A percentile compares a stretch with the other conserved stretches of the same genome.
These are phyloP conservation scores for Tetrapisispora namnaoensis DNA, from an alignment of 805 yeast genomes.

Conservation along the genomic window DNA sequence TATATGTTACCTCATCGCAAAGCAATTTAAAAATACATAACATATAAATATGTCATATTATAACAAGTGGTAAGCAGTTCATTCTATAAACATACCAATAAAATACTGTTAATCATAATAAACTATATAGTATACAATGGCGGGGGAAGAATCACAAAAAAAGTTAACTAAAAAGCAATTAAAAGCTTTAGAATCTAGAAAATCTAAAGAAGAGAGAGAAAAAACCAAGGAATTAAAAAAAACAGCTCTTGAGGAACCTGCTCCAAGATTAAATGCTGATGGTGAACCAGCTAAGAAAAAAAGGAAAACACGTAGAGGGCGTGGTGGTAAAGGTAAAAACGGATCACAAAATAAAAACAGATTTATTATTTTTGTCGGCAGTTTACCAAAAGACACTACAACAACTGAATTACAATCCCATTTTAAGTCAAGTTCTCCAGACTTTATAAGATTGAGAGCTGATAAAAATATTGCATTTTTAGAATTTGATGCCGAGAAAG, in stretches of 20 bases:
- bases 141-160: conserved; percentile 13
- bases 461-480: conserved; percentile 90
- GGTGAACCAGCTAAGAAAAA: conserved; percentile 44
- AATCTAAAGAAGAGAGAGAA: conserved; percentile 24
- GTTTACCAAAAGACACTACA: conserved; percentile 65
- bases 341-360: conserved; percentile 35
- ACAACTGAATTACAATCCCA: conserved; percentile 56
- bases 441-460: conserved; percentile 61
- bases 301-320: conserved; percentile 45
- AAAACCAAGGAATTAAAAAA: conserved; percentile 11
- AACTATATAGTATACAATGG: neutral
- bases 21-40: neutral
- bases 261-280: conserved; percentile 12
- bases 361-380: conserved; percentile 83
- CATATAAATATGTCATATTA: neutral
- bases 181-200: conserved; percentile 28
- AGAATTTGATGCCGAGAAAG: conserved; percentile 53
- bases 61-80: too few relatives aligned
- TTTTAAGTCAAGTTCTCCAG: conserved; percentile 66
- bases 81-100: neutral
- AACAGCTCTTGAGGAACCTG: conserved; percentile 20
- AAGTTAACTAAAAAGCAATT: conserved; percentile 30
- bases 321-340: conserved; percentile 64
- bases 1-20: neutral
- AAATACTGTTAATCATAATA: neutral